These are phyloP conservation scores for Pleurotus djamor DNA, from an alignment of 768 basidiomycete species.

Conservation along the genomic window DNA sequence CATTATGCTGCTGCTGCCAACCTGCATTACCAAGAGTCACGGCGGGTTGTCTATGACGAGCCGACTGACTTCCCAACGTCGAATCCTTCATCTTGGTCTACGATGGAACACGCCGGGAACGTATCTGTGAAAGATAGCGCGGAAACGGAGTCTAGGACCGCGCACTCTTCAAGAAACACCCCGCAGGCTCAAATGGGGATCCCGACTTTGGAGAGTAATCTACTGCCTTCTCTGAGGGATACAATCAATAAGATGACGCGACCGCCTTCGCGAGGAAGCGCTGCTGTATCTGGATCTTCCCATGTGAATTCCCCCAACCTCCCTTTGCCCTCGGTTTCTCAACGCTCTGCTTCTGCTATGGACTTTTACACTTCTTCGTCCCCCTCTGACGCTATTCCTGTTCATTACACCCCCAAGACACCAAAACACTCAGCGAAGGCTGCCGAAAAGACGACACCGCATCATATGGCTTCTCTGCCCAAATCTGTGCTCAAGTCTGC, in stretches of 20 bases:
- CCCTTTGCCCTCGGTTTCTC: constrained; percentile 8
- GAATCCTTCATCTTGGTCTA: not conserved
- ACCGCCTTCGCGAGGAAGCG: constrained; percentile 32
- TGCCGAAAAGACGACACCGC: constrained; percentile 13
- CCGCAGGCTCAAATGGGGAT: constrained; percentile 45
- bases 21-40: not conserved
- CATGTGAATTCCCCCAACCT: constrained; percentile 12
- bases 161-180: constrained; percentile 16
- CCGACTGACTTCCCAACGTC: not conserved
- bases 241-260: constrained; percentile 76
- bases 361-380: not conserved
- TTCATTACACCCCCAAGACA: not conserved
- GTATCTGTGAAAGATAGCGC: not conserved
- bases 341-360: not conserved
- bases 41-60: not conserved
- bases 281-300: constrained; percentile 1
- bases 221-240: constrained; percentile 69
- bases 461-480: constrained; percentile 26
- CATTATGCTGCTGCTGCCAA: constrained; percentile 56
- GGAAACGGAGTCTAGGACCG: not conserved
- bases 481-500: constrained; percentile 36
- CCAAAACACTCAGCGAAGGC: not conserved
- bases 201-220: constrained; percentile 59
- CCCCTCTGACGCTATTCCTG: no score
- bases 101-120: not conserved